Evolutionary conservation across 2,329 filamentous ascomycete genomes (phyloP).

Genomic region (Aspergillus japonicus): DNA sequence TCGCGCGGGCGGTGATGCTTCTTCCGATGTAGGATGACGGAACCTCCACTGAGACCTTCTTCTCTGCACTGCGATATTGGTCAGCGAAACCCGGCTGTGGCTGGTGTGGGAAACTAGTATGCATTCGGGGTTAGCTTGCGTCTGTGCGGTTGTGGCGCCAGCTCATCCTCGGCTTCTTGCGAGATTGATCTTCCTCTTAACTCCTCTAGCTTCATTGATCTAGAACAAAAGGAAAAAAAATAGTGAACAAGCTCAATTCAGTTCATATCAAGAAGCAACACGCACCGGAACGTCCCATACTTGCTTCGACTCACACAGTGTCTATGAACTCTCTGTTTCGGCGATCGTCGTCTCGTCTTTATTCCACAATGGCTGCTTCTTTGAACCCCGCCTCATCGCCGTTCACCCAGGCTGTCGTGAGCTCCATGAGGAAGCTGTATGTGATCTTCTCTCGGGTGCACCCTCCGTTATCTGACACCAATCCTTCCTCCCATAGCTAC

Average conservation of each 20-base stretch:
- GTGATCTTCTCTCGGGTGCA: constrained; percentile 34
- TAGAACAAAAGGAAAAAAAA: no score
- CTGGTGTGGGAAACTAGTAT: neutral
- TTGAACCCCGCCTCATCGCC: constrained; percentile 49
- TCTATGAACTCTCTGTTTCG: constrained; percentile 28
- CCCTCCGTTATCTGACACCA: constrained; percentile 9
- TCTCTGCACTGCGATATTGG: neutral
- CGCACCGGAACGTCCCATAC: neutral
- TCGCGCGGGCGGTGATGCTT: constrained; percentile 1
- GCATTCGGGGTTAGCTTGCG: neutral
- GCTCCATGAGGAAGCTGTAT: constrained; percentile 76
- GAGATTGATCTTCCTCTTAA: neutral
- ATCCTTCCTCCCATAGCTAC: constrained; percentile 54
- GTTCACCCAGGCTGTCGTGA: constrained; percentile 68
- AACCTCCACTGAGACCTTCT: neutral
- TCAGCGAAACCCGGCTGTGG: constrained; percentile 4
- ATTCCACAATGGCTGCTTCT: constrained; percentile 37
- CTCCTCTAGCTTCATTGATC: neutral
- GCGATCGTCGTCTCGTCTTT: constrained; percentile 19
- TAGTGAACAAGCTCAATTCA: neutral
- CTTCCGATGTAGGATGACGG: constrained; percentile 6
- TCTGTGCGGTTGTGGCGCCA: constrained; percentile 22
- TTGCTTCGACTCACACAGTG: neutral
- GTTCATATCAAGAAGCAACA: neutral
- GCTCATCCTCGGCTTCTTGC: constrained; percentile 12